Evolutionary conservation across 2,329 filamentous ascomycete species (phyloP).

Genomic region (Pseudocercospora eumusae): DNA sequence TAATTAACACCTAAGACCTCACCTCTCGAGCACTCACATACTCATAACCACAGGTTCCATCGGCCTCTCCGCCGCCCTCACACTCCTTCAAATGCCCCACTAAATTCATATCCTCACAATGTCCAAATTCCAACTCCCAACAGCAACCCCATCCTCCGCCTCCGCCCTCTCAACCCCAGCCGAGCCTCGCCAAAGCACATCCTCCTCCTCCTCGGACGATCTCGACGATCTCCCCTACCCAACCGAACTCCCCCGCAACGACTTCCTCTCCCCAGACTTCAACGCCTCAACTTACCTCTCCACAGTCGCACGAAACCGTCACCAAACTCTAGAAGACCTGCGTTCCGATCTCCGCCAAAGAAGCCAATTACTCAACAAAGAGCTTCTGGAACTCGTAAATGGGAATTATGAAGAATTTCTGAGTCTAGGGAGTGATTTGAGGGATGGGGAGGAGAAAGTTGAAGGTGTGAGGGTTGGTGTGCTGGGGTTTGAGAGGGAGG

Average conservation of each 20-base stretch:
- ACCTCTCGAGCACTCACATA: background rate
- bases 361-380: conserved; percentile 74
- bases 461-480: conserved; percentile 87
- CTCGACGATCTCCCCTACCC: conserved; percentile 77
- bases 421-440: conserved; percentile 74
- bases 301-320: conserved; percentile 71
- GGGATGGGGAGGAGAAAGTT: conserved; percentile 86
- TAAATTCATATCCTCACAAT: conserved; percentile 35
- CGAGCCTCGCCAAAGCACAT: conserved; percentile 47
- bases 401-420: conserved; percentile 92
- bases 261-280: conserved; percentile 79
- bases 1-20: background rate
- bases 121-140: conserved; percentile 53
- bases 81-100: conserved; percentile 7
- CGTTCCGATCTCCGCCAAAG: conserved; percentile 81
- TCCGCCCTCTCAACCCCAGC: conserved; percentile 47
- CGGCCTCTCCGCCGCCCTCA: background rate
- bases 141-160: conserved; percentile 20
- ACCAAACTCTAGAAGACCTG: conserved; percentile 94
- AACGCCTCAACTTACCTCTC: conserved; percentile 80
- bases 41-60: background rate
- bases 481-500: conserved; percentile 78
- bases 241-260: conserved; percentile 73
- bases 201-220: conserved; percentile 46
- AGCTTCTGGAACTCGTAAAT: conserved; percentile 93